Percentiles rank a stretch among this genome's conserved stretches.
Conservation (phyloP, 2,329 filamentous ascomycete species). For the Ampelomyces quisqualis region DNA sequence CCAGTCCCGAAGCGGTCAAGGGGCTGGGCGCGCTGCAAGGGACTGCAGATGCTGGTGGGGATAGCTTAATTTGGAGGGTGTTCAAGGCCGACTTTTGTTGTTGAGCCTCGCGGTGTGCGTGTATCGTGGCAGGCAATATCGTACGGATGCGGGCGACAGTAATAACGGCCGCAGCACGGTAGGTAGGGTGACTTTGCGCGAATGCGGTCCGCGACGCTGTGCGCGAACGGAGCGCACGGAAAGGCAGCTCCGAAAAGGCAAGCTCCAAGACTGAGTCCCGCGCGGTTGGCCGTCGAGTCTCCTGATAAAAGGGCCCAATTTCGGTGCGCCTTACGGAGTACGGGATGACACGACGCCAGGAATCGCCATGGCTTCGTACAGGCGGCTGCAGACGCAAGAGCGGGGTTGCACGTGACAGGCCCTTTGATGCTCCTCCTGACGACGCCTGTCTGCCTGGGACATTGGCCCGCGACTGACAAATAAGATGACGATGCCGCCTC, state of each 20-base stretch:
- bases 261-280: neutral
- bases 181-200: slow-evolving; percentile 4
- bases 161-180: slow-evolving; percentile 7
- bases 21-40: slow-evolving; percentile 26
- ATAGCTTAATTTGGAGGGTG: neutral
- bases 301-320: neutral
- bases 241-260: slow-evolving; percentile 2
- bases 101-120: neutral
- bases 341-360: no score
- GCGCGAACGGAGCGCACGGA: slow-evolving; percentile 3
- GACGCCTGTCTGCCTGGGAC: slow-evolving; percentile 4
- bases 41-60: neutral
- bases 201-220: slow-evolving; percentile 5
- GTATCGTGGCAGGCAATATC: slow-evolving; percentile 1
- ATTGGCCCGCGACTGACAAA: slow-evolving; percentile 3
- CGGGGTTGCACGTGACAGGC: no score
- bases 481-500: slow-evolving; percentile 2
- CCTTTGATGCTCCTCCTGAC: no score
- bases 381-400: no score
- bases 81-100: neutral
- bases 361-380: no score
- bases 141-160: slow-evolving; percentile 4
- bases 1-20: slow-evolving; percentile 27
- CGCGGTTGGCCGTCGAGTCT: neutral
- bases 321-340: no score